A percentile compares a stretch with the other conserved stretches of the same genome.
Conservation (phyloP, 257 asterid species). For the Penstemon eatonii region DNA sequence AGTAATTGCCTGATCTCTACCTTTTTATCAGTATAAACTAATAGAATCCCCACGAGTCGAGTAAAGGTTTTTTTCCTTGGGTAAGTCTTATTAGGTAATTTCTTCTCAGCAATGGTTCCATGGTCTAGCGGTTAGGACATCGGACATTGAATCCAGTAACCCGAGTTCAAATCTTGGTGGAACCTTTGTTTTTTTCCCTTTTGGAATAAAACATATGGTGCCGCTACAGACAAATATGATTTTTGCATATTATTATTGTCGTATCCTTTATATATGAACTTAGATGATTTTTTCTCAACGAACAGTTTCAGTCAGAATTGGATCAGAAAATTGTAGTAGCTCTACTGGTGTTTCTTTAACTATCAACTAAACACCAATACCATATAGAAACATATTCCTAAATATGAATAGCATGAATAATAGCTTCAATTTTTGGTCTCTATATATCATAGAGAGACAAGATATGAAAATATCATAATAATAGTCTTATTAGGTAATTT, state of each 20-base stretch:
- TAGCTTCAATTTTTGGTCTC: background rate
- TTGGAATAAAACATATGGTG: no score
- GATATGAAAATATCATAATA: no score
- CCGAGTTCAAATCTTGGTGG: constrained; percentile 88
- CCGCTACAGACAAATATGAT: no score
- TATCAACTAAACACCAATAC: no score
- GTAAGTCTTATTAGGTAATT: background rate
- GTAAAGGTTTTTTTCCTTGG: no score
- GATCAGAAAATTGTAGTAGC: no score
- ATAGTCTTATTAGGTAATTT: background rate
- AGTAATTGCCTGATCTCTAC: no score
- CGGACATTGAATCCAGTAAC: constrained; percentile 90
- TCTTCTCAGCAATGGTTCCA: constrained; percentile 39
- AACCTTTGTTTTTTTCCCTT: constrained; percentile 36
- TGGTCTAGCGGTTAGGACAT: constrained; percentile 89
- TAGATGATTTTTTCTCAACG: background rate
- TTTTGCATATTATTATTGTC: background rate
- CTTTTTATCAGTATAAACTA: background rate
- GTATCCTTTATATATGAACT: background rate
- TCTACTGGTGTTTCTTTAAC: background rate
- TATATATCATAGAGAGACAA: no score
- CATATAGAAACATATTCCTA: background rate
- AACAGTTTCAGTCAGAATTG: no score
- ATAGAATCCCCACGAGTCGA: no score
- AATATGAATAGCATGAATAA: background rate